These are phyloP conservation scores for Lactarius evosmus DNA, from an alignment of 768 basidiomycete genomes.

Conservation along the genomic window DNA sequence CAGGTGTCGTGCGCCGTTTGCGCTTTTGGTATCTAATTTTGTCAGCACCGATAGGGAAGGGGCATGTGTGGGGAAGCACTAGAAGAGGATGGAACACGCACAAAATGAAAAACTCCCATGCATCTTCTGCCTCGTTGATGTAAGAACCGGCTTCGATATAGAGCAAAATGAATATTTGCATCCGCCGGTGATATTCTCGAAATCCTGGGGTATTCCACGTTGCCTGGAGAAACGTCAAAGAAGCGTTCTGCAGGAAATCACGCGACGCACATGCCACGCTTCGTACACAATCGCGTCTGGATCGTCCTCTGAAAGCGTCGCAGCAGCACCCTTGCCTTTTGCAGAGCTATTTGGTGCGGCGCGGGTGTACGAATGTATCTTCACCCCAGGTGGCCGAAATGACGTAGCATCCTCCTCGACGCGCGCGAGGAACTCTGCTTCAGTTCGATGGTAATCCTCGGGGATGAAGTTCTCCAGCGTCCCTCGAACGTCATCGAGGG, in stretches of 20 bases:
- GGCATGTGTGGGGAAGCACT: not conserved
- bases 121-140: conserved; percentile 88
- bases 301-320: conserved; percentile 45
- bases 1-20: conserved; percentile 49
- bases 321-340: conserved; percentile 54
- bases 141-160: conserved; percentile 97
- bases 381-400: conserved; percentile 75
- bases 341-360: conserved; percentile 42
- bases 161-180: conserved; percentile 92
- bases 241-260: not conserved
- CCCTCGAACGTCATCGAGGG: conserved; percentile 85
- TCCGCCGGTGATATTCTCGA: conserved; percentile 82
- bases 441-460: conserved; percentile 69
- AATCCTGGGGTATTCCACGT: conserved; percentile 88
- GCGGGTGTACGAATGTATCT: conserved; percentile 76
- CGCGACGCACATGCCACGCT: conserved; percentile 76
- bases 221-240: conserved; percentile 43
- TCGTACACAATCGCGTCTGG: conserved; percentile 75
- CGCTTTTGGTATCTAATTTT: conserved; percentile 76
- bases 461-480: conserved; percentile 76
- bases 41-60: not conserved
- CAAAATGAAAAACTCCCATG: conserved; percentile 91
- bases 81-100: conserved; percentile 40
- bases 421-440: conserved; percentile 58
- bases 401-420: conserved; percentile 74